Evolutionary conservation across 2,329 filamentous ascomycete genomes (phyloP), one percentile per base, ranked within the genome.

Genomic region (Tetracladium maxilliforme): DNA sequence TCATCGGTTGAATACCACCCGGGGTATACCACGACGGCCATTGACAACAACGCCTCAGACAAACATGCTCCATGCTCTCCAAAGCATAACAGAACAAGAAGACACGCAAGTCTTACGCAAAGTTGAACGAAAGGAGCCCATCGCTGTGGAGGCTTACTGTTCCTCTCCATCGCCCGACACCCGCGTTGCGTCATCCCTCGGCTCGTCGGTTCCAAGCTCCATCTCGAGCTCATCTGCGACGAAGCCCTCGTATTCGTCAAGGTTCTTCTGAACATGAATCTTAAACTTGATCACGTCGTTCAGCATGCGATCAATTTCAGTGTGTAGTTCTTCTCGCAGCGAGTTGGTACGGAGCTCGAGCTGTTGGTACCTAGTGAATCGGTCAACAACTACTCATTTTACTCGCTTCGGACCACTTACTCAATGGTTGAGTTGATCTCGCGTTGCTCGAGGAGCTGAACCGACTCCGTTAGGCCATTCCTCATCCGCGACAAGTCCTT

Each of bases 271-370:
- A 25, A 98, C 64, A 44, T 95, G 86, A 35, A 98, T 81, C 57
- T 98, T 98, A 69, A 98, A 95, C 44, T 92, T 86, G 57, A 95
- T 92, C 33, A 94, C 79, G 45, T 95, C 86, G 54, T 94, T 92
- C 31, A 98, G 58, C 70, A 95, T 92, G 40, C 75, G 77, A 55
- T 94, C 90, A 41, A 94, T 82, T 48, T 94, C 86, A 0, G 84
- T 93, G 49, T 98, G 90, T 10, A 98, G 63, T 48, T 95, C 86
- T 49, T 98, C 90, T n/a, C 90, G 72, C 14, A 95, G 63, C 1
- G 81, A 60, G 35, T 82, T 82, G 23, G 82, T 82, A 16, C 73
- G 70, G 28, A 92, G 68, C n/a, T 79, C 83, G 23, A 95, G 58
- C 46, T 94, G 84, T 45, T 95, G 87, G 44, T 93, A 92, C 44